Evolutionary conservation across 1,139 yeast species (phyloP).

Genomic region (Taiozyma onychis): DNA sequence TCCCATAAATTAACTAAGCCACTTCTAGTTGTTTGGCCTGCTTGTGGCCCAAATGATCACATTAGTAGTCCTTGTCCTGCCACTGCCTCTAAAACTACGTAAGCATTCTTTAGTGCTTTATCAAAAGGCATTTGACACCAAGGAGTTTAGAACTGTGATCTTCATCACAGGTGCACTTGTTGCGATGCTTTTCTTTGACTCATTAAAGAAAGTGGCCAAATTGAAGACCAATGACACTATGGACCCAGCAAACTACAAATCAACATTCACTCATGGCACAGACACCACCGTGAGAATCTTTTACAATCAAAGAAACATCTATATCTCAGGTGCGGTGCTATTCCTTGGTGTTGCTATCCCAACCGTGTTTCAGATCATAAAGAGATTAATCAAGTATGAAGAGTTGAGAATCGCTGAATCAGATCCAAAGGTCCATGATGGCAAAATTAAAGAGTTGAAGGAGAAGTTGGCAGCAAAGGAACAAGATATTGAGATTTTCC

Average conservation of each 20-base stretch:
- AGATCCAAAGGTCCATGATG: constrained; percentile 27
- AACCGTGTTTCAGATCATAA: constrained; percentile 51
- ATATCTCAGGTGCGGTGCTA: constrained; percentile 65
- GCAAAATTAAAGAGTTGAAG: constrained; percentile 38
- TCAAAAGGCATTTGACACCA: constrained; percentile 29
- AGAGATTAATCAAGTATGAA: constrained; percentile 55
- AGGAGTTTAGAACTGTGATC: constrained; percentile 45
- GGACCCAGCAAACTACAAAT: constrained; percentile 17
- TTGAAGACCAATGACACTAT: constrained; percentile 16
- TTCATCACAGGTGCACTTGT: constrained; percentile 42
- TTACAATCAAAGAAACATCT: constrained; percentile 65
- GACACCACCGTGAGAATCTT: constrained; percentile 39
- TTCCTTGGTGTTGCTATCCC: constrained; percentile 54
- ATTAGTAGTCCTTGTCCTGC: constrained; percentile 49
- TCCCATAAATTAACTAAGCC: background rate
- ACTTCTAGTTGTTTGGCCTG: background rate
- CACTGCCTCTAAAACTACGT: constrained; percentile 55
- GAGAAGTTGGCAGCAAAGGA: constrained; percentile 34
- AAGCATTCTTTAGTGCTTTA: constrained; percentile 37
- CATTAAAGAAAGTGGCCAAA: constrained; percentile 25
- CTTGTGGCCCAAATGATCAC: constrained; percentile 37
- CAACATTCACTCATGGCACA: constrained; percentile 21
- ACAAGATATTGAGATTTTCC: constrained; percentile 43
- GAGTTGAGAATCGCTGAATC: constrained; percentile 25
- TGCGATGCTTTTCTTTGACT: constrained; percentile 53